Percentiles rank a stretch among this genome's conserved stretches.
Conservation (phyloP, 805 yeast species). For the Saturnispora ahearnii region DNA sequence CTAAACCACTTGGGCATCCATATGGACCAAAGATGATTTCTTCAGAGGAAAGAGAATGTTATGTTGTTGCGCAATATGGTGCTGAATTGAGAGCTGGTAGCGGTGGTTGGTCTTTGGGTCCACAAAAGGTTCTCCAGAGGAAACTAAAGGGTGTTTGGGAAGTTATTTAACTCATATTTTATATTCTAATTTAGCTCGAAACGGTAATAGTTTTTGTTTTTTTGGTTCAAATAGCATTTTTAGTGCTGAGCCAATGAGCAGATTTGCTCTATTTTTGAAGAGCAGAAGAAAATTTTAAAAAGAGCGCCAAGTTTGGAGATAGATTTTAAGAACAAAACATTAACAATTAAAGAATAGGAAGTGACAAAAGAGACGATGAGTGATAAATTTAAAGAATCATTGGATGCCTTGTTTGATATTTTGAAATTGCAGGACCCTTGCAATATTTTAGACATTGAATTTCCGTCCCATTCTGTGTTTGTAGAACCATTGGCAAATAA, state of each 20-base stretch:
- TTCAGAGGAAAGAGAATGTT: conserved; percentile 69
- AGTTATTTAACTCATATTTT: conserved; percentile 7
- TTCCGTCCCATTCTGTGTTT: conserved; percentile 6
- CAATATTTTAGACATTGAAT: conserved; percentile 1
- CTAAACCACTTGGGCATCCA: conserved; percentile 89
- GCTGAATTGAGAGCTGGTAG: conserved; percentile 54
- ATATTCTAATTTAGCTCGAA: background rate
- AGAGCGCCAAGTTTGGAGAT: background rate
- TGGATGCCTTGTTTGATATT: background rate
- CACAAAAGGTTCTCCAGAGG: conserved; percentile 63
- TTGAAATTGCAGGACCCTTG: background rate
- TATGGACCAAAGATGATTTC: conserved; percentile 67
- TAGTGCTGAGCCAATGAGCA: conserved; percentile 1
- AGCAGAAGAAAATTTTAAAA: background rate
- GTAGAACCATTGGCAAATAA: conserved; percentile 14
- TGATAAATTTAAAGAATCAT: conserved; percentile 3
- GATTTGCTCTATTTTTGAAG: background rate
- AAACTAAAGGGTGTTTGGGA: conserved; percentile 66
- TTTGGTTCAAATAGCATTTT: background rate
- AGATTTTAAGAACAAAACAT: background rate
- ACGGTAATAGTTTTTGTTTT: background rate
- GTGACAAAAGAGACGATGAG: background rate
- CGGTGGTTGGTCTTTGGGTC: conserved; percentile 93
- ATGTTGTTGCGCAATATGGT: conserved; percentile 86
- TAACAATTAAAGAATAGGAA: background rate